Percentiles rank a stretch among this genome's conserved stretches.
Conservation (phyloP, 2,329 filamentous ascomycete species). For the Aaosphaeria pasadenensis region DNA sequence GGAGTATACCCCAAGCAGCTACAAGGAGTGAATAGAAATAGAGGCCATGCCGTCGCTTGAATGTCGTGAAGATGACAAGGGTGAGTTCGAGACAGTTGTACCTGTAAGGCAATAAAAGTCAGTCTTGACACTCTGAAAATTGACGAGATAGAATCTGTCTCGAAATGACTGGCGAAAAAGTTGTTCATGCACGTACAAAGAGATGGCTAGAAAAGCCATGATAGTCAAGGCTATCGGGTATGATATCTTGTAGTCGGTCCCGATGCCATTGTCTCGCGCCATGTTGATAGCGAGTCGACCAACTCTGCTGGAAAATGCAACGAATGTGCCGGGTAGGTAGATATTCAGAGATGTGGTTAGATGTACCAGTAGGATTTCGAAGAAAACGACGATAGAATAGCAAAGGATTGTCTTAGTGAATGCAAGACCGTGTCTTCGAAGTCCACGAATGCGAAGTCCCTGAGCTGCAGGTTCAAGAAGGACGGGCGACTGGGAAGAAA, state of each 20-base stretch:
- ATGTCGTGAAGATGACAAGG: slow-evolving; percentile 37
- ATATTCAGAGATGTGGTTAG: background rate
- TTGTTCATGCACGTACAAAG: slow-evolving; percentile 5
- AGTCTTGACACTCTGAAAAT: no score
- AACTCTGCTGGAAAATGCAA: background rate
- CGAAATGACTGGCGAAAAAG: background rate
- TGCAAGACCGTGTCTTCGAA: background rate
- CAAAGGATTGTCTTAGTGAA: background rate
- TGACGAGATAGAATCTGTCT: no score
- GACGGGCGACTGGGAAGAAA: background rate
- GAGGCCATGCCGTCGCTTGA: slow-evolving; percentile 42
- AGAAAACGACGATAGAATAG: background rate
- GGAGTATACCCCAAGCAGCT: slow-evolving; percentile 40
- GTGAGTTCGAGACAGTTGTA: slow-evolving; percentile 29
- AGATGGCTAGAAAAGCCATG: slow-evolving; percentile 15
- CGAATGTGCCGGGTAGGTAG: background rate
- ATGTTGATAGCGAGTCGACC: background rate
- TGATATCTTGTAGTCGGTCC: slow-evolving; percentile 3
- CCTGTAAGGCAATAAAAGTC: background rate
- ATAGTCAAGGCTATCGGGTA: slow-evolving; percentile 13
- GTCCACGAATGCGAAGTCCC: background rate
- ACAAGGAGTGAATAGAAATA: slow-evolving; percentile 48
- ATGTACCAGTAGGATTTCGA: background rate
- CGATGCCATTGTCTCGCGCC: slow-evolving; percentile 7
- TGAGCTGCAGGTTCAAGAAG: background rate